Base-by-base conservation (phyloP, 78 protist genomes). In the Dictyostelium discoideum region DNA sequence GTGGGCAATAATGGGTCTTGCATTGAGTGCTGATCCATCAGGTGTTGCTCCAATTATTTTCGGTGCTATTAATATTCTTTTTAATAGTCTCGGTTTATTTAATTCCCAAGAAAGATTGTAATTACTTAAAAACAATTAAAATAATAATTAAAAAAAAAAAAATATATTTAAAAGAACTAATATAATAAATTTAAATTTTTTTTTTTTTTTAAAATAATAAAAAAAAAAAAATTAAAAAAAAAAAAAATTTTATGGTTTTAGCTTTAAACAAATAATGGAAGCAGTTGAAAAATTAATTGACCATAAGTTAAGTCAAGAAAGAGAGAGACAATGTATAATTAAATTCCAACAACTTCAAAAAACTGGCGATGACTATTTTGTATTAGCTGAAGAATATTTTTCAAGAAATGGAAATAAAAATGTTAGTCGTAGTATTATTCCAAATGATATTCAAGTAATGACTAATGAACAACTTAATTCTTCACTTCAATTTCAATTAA, bases 221-320 rank as follows among this genome's bases (percentile, higher is more conserved):
- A n/a, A n/a, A n/a, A n/a, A n/a, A n/a, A n/a, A n/a, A n/a, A n/a
- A n/a, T n/a, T n/a, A n/a, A n/a, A n/a, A n/a, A n/a, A n/a, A n/a
- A n/a, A n/a, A n/a, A n/a, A n/a, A n/a, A n/a, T n/a, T n/a, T n/a
- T n/a, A n/a, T n/a, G 4, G 37, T 32, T 32, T 32, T 32, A 81
- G 60, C 32, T 74, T 32, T 18, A 50, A 81, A 48, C 42, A 81
- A 50, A 81, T 81, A 11, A 81, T 81, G 85, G 85, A 81, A 50
- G 69, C 48, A 54, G 63, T 81, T n/a, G 85, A 81, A 81, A 44
- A 81, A n/a, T 26, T 50, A 13, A 26, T 81, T 54, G 73, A 81
- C 29, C n/a, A 81, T 54, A 50, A n/a, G 14, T 39, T 81, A 39
- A 48, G 46, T 81, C 73, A 7, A 11, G 48, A 42, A 42, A 48